Evolutionary conservation across 345 rosid genomes (phyloP).

Genomic region (Rhizophora apiculata): DNA sequence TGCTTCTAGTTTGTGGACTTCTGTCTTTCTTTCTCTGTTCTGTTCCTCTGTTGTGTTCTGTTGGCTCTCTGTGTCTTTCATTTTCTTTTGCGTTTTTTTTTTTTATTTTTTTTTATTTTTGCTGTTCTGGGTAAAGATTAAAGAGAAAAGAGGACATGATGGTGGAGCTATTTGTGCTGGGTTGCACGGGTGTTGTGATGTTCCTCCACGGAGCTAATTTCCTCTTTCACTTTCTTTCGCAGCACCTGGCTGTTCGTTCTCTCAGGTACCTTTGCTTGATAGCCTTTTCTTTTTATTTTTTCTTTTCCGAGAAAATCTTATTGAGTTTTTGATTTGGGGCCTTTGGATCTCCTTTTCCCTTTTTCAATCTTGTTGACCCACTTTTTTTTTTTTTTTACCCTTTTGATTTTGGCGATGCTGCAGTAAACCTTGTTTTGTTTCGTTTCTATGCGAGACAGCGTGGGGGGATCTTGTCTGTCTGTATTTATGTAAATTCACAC

Average conservation of each 20-base stretch:
- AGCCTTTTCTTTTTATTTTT: background rate
- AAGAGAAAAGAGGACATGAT: conserved; percentile 19
- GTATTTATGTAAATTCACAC: too few relatives aligned
- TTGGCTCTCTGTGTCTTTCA: too few relatives aligned
- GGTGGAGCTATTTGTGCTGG: conserved; percentile 51
- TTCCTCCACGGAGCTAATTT: conserved; percentile 64
- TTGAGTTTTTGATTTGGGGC: background rate
- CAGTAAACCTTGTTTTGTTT: too few relatives aligned
- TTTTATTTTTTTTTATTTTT: too few relatives aligned
- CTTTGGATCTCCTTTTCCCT: background rate
- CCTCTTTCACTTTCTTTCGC: conserved; percentile 53
- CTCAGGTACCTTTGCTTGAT: conserved; percentile 36
- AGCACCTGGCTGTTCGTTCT: conserved; percentile 45
- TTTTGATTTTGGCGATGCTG: too few relatives aligned
- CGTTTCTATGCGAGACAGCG: too few relatives aligned
- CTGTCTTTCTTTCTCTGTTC: too few relatives aligned
- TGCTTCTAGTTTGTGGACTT: too few relatives aligned
- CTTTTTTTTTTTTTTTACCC: too few relatives aligned
- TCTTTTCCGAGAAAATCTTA: background rate
- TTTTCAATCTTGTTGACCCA: too few relatives aligned
- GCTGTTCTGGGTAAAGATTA: background rate
- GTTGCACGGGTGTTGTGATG: conserved; percentile 55
- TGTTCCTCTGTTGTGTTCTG: too few relatives aligned
- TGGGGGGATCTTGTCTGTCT: too few relatives aligned
- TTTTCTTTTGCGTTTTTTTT: background rate